These are phyloP conservation scores for Silybum marianum DNA, from an alignment of 129 eudicot species.

Conservation along the genomic window DNA sequence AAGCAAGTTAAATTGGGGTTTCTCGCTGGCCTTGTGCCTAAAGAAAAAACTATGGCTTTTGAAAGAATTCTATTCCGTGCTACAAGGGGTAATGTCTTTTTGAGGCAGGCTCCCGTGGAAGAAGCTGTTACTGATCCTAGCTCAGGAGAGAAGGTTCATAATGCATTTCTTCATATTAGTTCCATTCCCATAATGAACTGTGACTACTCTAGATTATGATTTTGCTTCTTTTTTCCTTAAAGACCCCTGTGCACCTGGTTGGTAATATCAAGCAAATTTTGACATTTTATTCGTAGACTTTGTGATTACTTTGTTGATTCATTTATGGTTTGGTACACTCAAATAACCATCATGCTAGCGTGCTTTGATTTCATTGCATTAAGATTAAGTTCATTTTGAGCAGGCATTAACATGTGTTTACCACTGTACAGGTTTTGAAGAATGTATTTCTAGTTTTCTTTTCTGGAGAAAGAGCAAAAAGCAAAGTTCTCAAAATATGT, in stretches of 20 bases:
- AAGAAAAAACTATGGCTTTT: constrained; percentile 82
- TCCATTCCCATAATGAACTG: neutral
- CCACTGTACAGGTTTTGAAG: constrained; percentile 63
- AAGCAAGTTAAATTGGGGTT: constrained; percentile 86
- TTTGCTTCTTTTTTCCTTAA: neutral
- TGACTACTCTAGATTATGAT: neutral
- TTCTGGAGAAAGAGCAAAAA: constrained; percentile 86
- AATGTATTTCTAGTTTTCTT: constrained; percentile 78
- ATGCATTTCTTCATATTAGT: constrained; percentile 3
- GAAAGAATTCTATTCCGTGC: constrained; percentile 96
- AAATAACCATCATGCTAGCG: neutral
- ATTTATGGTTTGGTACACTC: constrained; percentile 5
- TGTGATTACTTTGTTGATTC: constrained; percentile 12
- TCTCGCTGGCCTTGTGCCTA: constrained; percentile 79
- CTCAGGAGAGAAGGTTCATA: constrained; percentile 78
- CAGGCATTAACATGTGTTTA: constrained; percentile 10
- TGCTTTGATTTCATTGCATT: neutral
- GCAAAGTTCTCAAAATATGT: constrained; percentile 79
- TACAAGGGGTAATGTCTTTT: constrained; percentile 88
- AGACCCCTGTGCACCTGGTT: neutral
- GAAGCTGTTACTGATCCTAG: constrained; percentile 80
- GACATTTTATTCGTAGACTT: neutral
- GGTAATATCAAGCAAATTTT: neutral
- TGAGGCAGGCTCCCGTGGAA: constrained; percentile 69
- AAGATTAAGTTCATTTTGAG: neutral